Base-by-base conservation (phyloP, 169 alveolate species). In the Nephromyces sp. region DNA sequence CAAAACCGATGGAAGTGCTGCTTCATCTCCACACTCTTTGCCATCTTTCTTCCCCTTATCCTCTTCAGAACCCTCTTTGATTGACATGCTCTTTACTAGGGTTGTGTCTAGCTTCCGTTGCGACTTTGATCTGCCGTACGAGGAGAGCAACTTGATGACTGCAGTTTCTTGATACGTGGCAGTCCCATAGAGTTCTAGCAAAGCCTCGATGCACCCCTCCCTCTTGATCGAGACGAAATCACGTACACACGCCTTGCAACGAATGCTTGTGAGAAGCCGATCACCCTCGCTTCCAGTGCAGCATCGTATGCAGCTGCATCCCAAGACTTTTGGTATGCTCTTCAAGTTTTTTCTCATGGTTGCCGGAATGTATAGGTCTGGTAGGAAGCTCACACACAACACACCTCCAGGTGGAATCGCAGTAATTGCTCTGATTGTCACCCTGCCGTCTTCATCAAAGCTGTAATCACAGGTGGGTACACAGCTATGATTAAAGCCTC, bases 331-430 rank as follows among this genome's bases (percentile, higher is more conserved):
- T 2, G 84, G 87, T 24, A 75, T 52, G 67, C 81, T 67, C 52
- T 62, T 51, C 24, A 82, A 35, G 25, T 78, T 82, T 62, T 86
- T 81, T 70, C 93, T 89, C 22, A 74, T 86, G 66, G 21, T 78
- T 6, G 81, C 74, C 6, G 96, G 94, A 71, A 76, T 43, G 79
- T 87, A 91, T 62, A 88, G 87, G 70, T 91, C 96, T 34, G 81
- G 30, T 6, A 78, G 76, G 25, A 86, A 78, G 31, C 84, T 87
- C 8, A 91, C 72, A 8, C 89, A 85, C 29, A 91, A 72, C 61
- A 72, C 79, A 0, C 89, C 88, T 3, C 92, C 93, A 34, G 86
- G 78, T 6, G 92, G 91, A 51, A 91, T 85, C 30, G 80, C 77
- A 65, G 86, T 87, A 0, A 91, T 70, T 6, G 96, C 79, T 51